phyloP scores from a whole-genome alignment of 108 stramenopile genomes.

The Cylindrotheca closterium region DNA sequence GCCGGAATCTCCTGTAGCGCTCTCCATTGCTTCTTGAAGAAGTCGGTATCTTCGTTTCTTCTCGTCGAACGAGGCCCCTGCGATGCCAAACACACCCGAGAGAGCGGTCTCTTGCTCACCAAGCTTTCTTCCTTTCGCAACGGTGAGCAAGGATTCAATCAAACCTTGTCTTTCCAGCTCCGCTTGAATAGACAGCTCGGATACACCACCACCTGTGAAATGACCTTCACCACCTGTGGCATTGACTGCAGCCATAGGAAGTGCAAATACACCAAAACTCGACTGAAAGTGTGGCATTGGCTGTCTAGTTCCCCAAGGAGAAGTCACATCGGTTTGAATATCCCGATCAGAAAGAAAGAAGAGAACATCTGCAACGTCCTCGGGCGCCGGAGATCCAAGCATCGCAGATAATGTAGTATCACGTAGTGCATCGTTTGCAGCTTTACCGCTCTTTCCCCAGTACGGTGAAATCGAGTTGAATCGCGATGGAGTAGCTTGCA shows the following conservation, averaged over 20 bases:
- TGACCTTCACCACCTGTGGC: conserved; percentile 32
- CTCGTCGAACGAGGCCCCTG: conserved; percentile 20
- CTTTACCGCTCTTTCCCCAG: conserved; percentile 46
- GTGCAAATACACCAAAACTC: conserved; percentile 33
- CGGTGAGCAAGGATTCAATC: conserved; percentile 16
- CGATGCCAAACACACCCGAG: conserved; percentile 23
- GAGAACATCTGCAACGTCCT: conserved; percentile 43
- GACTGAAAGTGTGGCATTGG: conserved; percentile 57
- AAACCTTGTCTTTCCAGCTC: conserved; percentile 32
- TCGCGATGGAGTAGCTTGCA: conserved; percentile 64
- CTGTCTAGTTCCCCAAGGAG: conserved; percentile 70
- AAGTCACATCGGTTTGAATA: conserved; percentile 42
- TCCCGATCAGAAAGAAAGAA: conserved; percentile 73
- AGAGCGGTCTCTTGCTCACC: conserved; percentile 3
- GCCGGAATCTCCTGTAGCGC: not conserved
- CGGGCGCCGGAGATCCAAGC: conserved; percentile 5
- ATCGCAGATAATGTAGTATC: conserved; percentile 24
- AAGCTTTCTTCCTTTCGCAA: not conserved
- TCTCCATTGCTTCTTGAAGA: not conserved
- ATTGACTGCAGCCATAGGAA: conserved; percentile 37
- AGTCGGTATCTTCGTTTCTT: conserved; percentile 2
- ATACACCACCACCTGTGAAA: conserved; percentile 64
- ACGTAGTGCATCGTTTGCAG: conserved; percentile 18
- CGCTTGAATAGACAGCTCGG: conserved; percentile 42
- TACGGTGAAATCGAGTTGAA: conserved; percentile 47